Evolutionary conservation across 83 land plant species (phyloP), one percentile per base, ranked within the genome.

Genomic region (Picea abies): DNA sequence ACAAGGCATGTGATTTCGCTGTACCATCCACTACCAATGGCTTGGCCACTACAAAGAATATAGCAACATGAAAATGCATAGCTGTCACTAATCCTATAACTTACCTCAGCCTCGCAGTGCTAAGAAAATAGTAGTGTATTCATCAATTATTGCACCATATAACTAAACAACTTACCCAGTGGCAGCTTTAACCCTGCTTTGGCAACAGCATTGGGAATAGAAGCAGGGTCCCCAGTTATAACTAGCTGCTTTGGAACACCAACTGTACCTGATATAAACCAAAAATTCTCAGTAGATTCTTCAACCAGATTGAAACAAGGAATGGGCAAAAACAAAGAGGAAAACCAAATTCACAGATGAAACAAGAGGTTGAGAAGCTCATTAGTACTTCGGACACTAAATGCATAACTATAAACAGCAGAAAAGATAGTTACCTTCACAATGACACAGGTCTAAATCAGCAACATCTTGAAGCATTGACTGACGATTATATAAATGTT

Each of bases 401-500:
- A 7, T 4, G 47, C 1, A 22, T n/a, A 73, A 47, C 22, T 11
- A 22, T 10, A 47, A 47, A 22, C 22, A 44, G n/a, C n/a, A 39
- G 23, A 2, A 49, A 19, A 17, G 73, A 78, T 22, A 69, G 3
- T 60, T 88, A 95, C 98, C 98, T 82, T 87, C 84, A 49, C 84
- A 84, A 32, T 88, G 72, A 60, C 90, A 87, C 72, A 95, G 81
- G 63, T 94, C 89, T 79, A 95, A 82, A 62, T 92, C 90, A 60
- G 96, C 93, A 49, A 95, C 98, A 73, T 91, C 93, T 75, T 95
- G 91, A 37, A 95, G 96, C 98, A 95, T 95, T 47, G 93, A 95
- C 76, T 95, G 98, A 37, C 98, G 96, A 87, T 92, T 95, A 60
- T 92, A 86, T 22, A 95, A 41, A 82, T 95, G 96, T 71, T 88